phyloP scores from a whole-genome alignment of 768 basidiomycete genomes.

The Leucosporidium scottii region DNA sequence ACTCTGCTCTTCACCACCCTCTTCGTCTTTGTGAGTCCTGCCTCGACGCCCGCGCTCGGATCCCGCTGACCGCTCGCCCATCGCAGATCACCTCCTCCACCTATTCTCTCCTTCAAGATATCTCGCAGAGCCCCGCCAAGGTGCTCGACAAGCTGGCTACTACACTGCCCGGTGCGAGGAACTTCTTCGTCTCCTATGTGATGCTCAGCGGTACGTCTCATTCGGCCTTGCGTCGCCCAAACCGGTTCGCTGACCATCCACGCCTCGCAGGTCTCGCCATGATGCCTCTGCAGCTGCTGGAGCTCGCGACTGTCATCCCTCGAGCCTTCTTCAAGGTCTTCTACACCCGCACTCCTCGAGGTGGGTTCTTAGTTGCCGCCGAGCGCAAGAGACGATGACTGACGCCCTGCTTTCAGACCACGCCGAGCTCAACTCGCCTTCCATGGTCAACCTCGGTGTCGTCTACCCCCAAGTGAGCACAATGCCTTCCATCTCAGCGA shows the following conservation, averaged over 20 bases:
- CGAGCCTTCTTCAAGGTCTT: constrained; percentile 66
- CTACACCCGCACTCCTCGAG: constrained; percentile 81
- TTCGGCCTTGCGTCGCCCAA: too few relatives aligned
- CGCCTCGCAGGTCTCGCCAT: constrained; percentile 79
- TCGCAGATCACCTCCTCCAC: constrained; percentile 35
- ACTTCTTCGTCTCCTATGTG: constrained; percentile 49
- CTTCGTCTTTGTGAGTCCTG: constrained; percentile 29
- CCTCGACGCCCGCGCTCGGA: neutral
- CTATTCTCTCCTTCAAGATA: constrained; percentile 69
- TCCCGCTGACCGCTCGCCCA: neutral
- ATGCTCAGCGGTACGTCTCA: constrained; percentile 58
- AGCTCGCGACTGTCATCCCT: constrained; percentile 79
- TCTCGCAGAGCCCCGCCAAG: constrained; percentile 87
- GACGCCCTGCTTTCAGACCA: constrained; percentile 55
- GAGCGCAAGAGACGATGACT: neutral
- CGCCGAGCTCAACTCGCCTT: constrained; percentile 92
- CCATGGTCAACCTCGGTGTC: constrained; percentile 94
- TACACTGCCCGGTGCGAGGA: constrained; percentile 62
- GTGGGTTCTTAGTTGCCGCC: constrained; percentile 44
- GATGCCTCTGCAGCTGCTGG: constrained; percentile 87
- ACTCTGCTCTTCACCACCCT: constrained; percentile 32
- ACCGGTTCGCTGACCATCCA: constrained; percentile 53
- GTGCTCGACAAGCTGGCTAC: constrained; percentile 86
- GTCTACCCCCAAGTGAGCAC: constrained; percentile 65
- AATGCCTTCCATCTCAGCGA: too few relatives aligned